These are phyloP conservation scores for Erodium chrysanthum DNA, from an alignment of 441 rosid genomes.

Conservation along the genomic window DNA sequence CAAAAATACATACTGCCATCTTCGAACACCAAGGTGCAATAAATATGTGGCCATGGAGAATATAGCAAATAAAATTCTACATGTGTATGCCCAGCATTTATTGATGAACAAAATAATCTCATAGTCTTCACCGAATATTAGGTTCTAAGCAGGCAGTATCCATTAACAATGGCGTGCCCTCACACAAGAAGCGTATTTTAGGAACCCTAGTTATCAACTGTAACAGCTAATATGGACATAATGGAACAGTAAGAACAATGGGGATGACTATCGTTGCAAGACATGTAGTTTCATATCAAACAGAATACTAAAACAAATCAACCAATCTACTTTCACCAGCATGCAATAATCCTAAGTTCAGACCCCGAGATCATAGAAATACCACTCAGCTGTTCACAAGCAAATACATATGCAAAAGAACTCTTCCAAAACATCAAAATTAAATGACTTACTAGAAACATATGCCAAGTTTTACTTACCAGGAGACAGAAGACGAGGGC, in stretches of 20 bases:
- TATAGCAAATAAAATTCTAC: not conserved
- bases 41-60: not conserved
- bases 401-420: not conserved
- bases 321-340: not conserved
- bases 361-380: not conserved
- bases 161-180: too few species aligned
- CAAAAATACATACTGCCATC: not conserved
- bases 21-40: not conserved
- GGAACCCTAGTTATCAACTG: not conserved
- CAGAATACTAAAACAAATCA: not conserved
- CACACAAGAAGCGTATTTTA: too few species aligned
- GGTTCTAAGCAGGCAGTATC: not conserved
- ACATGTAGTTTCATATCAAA: not conserved
- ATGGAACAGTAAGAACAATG: not conserved
- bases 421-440: not conserved
- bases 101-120: not conserved
- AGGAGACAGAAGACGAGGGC: slow-evolving; percentile 53
- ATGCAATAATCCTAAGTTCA: not conserved
- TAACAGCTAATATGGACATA: not conserved
- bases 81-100: not conserved
- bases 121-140: not conserved
- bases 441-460: not conserved
- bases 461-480: slow-evolving; percentile 33
- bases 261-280: not conserved
- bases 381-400: not conserved